phyloP scores from a whole-genome alignment of 306 rosid genomes.

The Pyrus pyrifolia region DNA sequence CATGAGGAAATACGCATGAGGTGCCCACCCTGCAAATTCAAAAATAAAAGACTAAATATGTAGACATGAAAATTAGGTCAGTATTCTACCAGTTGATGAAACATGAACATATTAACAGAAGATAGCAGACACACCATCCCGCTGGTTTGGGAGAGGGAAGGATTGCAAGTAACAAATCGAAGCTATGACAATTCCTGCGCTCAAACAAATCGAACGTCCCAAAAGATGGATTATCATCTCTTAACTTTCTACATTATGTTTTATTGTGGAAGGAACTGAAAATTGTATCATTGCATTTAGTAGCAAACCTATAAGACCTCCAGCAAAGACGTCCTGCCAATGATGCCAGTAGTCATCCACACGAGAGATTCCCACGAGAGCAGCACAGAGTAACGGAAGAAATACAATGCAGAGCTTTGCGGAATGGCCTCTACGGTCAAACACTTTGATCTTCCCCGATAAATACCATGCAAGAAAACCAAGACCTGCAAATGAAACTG shows the following conservation, averaged over 20 bases:
- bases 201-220: neutral
- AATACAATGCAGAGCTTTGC: slow-evolving; percentile 35
- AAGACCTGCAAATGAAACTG: slow-evolving; percentile 57
- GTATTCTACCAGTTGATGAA: neutral
- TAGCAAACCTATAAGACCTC: slow-evolving; percentile 37
- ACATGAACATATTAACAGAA: neutral
- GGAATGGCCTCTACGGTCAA: slow-evolving; percentile 43
- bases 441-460: slow-evolving; percentile 46
- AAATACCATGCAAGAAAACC: slow-evolving; percentile 48
- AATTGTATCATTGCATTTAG: neutral
- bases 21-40: slow-evolving; percentile 47
- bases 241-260: neutral
- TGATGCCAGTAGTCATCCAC: slow-evolving; percentile 64
- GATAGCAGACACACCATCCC: slow-evolving; percentile 15
- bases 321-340: slow-evolving; percentile 50
- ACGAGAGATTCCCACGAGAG: slow-evolving; percentile 36
- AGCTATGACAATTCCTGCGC: slow-evolving; percentile 33
- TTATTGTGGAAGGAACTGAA: neutral
- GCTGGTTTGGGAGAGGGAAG: slow-evolving; percentile 39
- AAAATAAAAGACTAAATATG: neutral
- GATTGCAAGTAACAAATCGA: slow-evolving; percentile 36
- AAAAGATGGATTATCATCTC: neutral
- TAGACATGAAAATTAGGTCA: neutral
- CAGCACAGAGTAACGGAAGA: slow-evolving; percentile 40
- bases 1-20: slow-evolving; percentile 33